Percentiles rank a stretch among this genome's conserved stretches.
Conservation (phyloP, 148 eudicot species). For the Bassia scoparia region DNA sequence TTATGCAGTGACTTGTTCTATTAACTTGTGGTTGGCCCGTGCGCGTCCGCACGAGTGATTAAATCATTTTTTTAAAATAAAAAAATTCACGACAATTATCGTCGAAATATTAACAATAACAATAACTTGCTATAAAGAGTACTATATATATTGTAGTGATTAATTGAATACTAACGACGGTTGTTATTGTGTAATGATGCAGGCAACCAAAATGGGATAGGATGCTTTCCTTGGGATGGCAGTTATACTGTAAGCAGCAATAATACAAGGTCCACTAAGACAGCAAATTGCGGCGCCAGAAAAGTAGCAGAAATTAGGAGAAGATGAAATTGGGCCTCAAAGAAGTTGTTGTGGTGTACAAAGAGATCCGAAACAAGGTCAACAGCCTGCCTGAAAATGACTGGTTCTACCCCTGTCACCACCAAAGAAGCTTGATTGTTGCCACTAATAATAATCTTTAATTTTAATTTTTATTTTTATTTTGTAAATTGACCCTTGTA, state of each 20-base stretch:
- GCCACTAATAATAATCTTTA: too few species aligned
- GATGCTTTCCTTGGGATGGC: conserved; percentile 42
- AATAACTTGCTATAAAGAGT: too few species aligned
- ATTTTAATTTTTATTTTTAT: too few species aligned
- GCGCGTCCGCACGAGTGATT: too few species aligned
- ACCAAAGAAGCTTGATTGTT: conserved; percentile 6
- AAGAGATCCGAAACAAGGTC: conserved; percentile 24
- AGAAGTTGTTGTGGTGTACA: conserved; percentile 25
- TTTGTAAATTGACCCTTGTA: conserved; percentile 1
- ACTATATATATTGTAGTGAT: too few species aligned
- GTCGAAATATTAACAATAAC: too few species aligned
- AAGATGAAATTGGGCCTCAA: conserved; percentile 30
- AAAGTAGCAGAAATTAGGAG: conserved; percentile 4
- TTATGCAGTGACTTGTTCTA: neutral
- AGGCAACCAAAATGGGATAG: conserved; percentile 49
- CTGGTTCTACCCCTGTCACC: conserved; percentile 18
- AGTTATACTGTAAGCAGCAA: conserved; percentile 35
- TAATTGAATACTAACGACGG: too few species aligned
- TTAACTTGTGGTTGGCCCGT: neutral
- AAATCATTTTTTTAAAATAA: too few species aligned
- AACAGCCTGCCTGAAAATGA: conserved; percentile 14
- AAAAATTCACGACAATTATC: too few species aligned
- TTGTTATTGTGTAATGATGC: too few species aligned
- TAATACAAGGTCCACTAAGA: conserved; percentile 36
- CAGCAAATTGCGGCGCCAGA: conserved; percentile 23